Evolutionary conservation across 257 asterid genomes (phyloP).

Genomic region (Solanum sejunctum): DNA sequence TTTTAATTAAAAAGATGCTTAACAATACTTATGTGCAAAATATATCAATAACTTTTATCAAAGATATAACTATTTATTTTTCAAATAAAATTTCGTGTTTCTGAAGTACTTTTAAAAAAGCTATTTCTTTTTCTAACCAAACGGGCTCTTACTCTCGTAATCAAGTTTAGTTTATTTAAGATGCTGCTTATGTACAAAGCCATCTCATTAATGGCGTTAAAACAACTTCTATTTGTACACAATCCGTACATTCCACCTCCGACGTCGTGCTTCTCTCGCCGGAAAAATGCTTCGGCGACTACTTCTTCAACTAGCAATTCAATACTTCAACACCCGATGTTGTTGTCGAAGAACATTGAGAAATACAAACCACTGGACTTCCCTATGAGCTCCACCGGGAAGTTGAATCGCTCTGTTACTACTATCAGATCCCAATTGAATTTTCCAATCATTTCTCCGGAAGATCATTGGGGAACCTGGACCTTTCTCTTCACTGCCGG

Average conservation of each 20-base stretch:
- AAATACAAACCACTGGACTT: neutral
- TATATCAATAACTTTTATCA: no score
- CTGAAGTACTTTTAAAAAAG: no score
- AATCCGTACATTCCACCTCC: constrained; percentile 1
- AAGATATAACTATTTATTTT: no score
- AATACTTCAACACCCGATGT: constrained; percentile 4
- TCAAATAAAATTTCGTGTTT: no score
- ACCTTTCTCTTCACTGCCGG: constrained; percentile 85
- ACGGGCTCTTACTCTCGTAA: no score
- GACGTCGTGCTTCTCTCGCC: constrained; percentile 1
- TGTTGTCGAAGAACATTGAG: neutral
- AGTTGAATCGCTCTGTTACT: constrained; percentile 1
- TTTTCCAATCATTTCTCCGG: constrained; percentile 69
- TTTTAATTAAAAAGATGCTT: no score
- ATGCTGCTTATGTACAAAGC: no score
- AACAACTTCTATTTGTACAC: constrained; percentile 1
- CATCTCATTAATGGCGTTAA: constrained; percentile 5
- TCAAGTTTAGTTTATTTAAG: no score
- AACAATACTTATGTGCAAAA: no score
- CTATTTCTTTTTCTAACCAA: no score
- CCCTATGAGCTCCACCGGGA: constrained; percentile 4
- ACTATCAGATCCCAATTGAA: constrained; percentile 37
- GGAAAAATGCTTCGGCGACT: neutral
- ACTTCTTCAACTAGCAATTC: neutral
- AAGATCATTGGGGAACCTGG: constrained; percentile 97